Evolutionary conservation across 495 filamentous ascomycete species (phyloP).

Genomic region (Tetracladium marchalianum): DNA sequence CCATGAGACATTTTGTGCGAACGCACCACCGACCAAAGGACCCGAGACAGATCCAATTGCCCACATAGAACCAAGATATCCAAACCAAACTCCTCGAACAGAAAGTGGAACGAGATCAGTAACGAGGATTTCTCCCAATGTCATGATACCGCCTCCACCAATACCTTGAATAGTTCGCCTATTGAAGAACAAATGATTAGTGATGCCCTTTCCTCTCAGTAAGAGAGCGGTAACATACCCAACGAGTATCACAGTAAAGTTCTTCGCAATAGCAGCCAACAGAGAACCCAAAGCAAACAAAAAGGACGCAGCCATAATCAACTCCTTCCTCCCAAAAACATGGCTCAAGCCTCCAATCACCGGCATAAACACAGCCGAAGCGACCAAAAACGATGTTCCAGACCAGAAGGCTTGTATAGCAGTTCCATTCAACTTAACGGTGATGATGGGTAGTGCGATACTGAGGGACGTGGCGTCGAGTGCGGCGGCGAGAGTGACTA

Average conservation of each 20-base stretch:
- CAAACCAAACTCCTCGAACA: constrained; percentile 32
- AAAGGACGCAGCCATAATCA: constrained; percentile 23
- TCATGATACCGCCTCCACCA: constrained; percentile 60
- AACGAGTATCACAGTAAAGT: constrained; percentile 50
- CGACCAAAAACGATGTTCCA: constrained; percentile 44
- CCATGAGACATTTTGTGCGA: constrained; percentile 56
- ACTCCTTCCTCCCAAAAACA: constrained; percentile 38
- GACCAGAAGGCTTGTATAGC: constrained; percentile 54
- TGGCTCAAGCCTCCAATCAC: constrained; percentile 39
- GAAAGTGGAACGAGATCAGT: constrained; percentile 51
- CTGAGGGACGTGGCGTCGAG: constrained; percentile 67
- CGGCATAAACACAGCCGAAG: constrained; percentile 41
- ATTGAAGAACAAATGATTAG: too few relatives aligned
- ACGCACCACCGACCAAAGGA: constrained; percentile 59
- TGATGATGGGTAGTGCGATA: constrained; percentile 57
- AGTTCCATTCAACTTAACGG: constrained; percentile 35
- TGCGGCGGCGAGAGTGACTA: constrained; percentile 57
- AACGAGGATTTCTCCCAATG: constrained; percentile 54
- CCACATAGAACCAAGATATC: constrained; percentile 40
- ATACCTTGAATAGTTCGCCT: constrained; percentile 54
- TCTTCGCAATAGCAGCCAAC: constrained; percentile 45
- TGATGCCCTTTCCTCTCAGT: too few relatives aligned
- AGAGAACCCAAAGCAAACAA: constrained; percentile 51
- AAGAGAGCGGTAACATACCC: constrained; percentile 21
- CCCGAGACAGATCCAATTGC: constrained; percentile 56